Evolutionary conservation across 495 filamentous ascomycete species (phyloP).

Genomic region (Xylaria longipes): DNA sequence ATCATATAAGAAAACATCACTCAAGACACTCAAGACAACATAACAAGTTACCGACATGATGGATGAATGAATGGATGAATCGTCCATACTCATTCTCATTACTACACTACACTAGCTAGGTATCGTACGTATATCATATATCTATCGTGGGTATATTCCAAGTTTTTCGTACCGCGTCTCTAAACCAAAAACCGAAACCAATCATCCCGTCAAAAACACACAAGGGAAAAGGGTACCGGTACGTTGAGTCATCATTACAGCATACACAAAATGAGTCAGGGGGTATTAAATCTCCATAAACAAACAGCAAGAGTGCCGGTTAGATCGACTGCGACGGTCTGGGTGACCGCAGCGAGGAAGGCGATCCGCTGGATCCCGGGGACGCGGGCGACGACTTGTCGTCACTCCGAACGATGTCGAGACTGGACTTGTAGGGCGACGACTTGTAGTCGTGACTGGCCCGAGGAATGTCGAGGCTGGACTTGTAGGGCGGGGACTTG

Average conservation of each 20-base stretch:
- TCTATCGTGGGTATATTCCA: conserved; percentile 17
- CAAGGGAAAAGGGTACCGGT: neutral
- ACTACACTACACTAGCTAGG: neutral
- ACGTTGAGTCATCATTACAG: neutral
- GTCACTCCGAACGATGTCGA: neutral
- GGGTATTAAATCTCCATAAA: neutral
- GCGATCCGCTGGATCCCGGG: neutral
- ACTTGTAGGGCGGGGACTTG: neutral
- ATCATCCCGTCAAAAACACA: neutral
- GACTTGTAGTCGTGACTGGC: neutral
- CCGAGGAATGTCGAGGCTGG: neutral
- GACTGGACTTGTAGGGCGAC: neutral
- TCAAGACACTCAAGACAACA: neutral
- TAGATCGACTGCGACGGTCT: neutral
- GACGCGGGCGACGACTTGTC: neutral
- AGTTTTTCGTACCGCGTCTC: neutral
- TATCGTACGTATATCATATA: conserved; percentile 3
- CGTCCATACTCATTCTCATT: neutral
- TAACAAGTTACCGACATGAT: neutral
- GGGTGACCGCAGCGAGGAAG: neutral
- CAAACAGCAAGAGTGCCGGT: neutral
- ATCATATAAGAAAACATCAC: neutral
- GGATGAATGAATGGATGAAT: neutral
- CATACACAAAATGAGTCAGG: neutral
- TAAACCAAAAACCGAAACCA: neutral